Percentiles rank a stretch among this genome's conserved stretches.
These are phyloP conservation scores for Gnomoniopsis sp. DNA, from an alignment of 2,329 filamentous ascomycete species.

Conservation along the genomic window DNA sequence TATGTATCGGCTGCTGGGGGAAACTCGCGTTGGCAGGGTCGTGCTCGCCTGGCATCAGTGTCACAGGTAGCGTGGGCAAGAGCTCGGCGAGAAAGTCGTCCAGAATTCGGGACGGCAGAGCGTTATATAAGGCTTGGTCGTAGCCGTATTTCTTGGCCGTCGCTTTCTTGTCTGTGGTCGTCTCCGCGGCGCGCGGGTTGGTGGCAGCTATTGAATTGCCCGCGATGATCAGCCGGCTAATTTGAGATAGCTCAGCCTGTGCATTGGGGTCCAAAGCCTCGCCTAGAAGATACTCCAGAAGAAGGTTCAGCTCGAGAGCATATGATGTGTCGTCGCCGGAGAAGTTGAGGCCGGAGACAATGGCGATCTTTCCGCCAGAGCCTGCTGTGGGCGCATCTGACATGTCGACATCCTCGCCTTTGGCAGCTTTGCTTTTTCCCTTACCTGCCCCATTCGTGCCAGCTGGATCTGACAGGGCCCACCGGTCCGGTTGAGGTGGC, in stretches of 20 bases:
- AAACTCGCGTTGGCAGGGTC: constrained; percentile 89
- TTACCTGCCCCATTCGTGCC: constrained; percentile 27
- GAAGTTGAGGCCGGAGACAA: constrained; percentile 85
- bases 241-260: constrained; percentile 60
- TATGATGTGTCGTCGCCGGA: constrained; percentile 71
- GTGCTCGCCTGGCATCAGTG: constrained; percentile 75
- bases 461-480: constrained; percentile 60
- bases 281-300: constrained; percentile 84
- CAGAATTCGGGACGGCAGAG: constrained; percentile 76
- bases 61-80: constrained; percentile 83
- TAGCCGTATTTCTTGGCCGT: constrained; percentile 85
- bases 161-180: constrained; percentile 35
- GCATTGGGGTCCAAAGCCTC: constrained; percentile 63
- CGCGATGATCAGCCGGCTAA: constrained; percentile 84
- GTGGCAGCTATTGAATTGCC: constrained; percentile 72
- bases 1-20: constrained; percentile 89
- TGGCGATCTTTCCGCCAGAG: constrained; percentile 62
- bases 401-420: constrained; percentile 58
- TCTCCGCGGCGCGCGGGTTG: constrained; percentile 17
- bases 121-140: constrained; percentile 83
- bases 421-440: constrained; percentile 32
- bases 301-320: constrained; percentile 69
- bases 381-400: constrained; percentile 34
- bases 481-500: constrained; percentile 75
- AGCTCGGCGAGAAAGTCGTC: constrained; percentile 80